Base-by-base conservation (phyloP, 1,284 basidiomycete species). In the Trichosporon coremiiforme region DNA sequence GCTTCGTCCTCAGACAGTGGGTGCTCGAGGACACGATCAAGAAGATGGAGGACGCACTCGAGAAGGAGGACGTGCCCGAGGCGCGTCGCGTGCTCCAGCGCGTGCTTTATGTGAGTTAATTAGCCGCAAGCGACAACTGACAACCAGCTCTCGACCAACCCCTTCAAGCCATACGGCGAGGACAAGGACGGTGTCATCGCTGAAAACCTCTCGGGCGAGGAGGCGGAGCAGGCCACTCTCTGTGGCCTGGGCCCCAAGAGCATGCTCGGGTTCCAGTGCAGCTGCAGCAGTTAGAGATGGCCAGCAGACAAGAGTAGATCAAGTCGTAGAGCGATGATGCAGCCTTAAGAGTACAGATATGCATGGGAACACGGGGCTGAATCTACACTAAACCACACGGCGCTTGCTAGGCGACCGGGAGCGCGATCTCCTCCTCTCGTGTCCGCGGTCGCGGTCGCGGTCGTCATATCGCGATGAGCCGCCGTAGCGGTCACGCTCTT, bases 1-100 rank as follows among this genome's bases (percentile, higher is more conserved):
- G 93, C 35, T 97, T 98, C 81, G 89, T 95, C 50, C 84, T 97
- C 70, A 86, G 95, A 70, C 95, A 97, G 83, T 97, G 95, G 95
- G 85, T 97, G 2, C 85, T 98, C 33, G 94, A 97, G 79, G 94
- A 96, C 78, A 89, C 92, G 33, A 95, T 95, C 79, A 83, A 84
- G 73, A 87, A 87, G 73, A 87, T 91, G 4, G 91, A 93, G 78
- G 82, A 82, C 66, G 90, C 92, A 86, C 84, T 73, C 89, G 90
- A 70, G 88, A 87, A 83, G 84, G 86, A 72, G n/a, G 75, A 76
- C 22, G 64, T 77, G 4, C 64, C 69, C n/a, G 70, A 74, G 3
- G 79, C 74, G 2, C 73, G 78, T 50, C 65, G 55, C 12, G 73
- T 65, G 9, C 71, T 82, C 17, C 75, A 70, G 4, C 74, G 66